These are phyloP conservation scores for Rosa rugosa DNA, from an alignment of 306 rosid genomes.

Conservation along the genomic window DNA sequence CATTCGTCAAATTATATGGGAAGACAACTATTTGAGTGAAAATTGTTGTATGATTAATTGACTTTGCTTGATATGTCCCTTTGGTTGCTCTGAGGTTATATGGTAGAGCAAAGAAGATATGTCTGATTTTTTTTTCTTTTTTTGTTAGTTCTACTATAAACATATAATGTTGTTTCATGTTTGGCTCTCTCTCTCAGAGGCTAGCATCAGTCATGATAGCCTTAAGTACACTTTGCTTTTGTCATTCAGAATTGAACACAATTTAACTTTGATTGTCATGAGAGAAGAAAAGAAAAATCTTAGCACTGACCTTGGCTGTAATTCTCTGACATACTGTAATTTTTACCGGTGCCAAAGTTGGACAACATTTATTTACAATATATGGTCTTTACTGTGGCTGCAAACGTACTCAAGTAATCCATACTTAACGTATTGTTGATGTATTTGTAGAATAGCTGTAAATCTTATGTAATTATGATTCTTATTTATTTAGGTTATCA, in stretches of 20 bases:
- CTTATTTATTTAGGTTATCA: too few species aligned
- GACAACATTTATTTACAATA: neutral
- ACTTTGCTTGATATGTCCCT: neutral
- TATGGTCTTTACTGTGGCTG: neutral
- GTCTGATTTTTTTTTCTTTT: too few species aligned
- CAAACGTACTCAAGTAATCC: neutral
- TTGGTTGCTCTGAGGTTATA: neutral
- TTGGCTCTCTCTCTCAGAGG: neutral
- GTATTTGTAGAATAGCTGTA: too few species aligned
- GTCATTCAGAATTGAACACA: neutral
- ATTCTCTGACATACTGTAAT: neutral
- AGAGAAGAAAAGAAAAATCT: neutral
- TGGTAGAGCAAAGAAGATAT: neutral
- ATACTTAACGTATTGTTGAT: slow-evolving; percentile 39
- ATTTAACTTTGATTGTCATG: neutral
- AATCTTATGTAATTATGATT: too few species aligned
- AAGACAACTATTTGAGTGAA: neutral
- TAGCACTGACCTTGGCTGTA: neutral
- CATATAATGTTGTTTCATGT: neutral
- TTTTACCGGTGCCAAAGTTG: neutral
- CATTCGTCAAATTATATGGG: too few species aligned
- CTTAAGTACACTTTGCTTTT: neutral
- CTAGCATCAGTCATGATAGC: too few species aligned
- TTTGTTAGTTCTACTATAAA: neutral
- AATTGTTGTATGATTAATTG: neutral